Base-by-base conservation (phyloP, 2,329 filamentous ascomycete species). In the Arthrinium puccinioides region DNA sequence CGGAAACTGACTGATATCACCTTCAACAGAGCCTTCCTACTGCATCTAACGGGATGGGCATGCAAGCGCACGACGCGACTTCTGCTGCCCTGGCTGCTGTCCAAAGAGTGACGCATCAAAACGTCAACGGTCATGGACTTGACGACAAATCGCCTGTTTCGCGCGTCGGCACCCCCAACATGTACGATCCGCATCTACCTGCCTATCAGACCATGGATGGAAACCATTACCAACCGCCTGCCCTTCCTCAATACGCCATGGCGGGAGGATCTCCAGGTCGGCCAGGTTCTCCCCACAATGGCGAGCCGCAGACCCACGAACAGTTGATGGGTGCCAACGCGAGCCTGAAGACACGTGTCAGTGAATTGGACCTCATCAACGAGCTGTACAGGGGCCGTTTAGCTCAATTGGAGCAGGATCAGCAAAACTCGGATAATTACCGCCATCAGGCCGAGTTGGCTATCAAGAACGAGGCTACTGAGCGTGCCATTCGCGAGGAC, bases 331-430 rank as follows among this genome's bases (percentile, higher is more conserved):
- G 83, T 2, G 77, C 82, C 44, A 95, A 94, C 59, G 85, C 85
- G 5, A 83, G 81, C 35, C 71, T 97, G n/a, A 94, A 94, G 65
- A 98, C 92, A 1, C 82, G 92, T 28, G 90, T 98, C 23, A 92
- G 83, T 50, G 92, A 98, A 60, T 74, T 98, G 18, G 92, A 98
- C 57, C 76, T 98, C 36, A 96, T 98, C 67, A 96, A 89, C 52
- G 84, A 85, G 54, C 69, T 89, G 30, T 88, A 87, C 59, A 73
- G 82, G 35, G 82, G 82, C 25, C 76, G 83, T 9, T 79, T 96
- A 61, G 79, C 56, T 72, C 84, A 92, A 55, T 70, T 92, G 10
- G 87, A 94, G 56, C 76, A 81, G 48, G 83, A 83, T 53, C 85
- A 90, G 55, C 83, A 36, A 65, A 81, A 54, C 63, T 79, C 53